These are phyloP conservation scores for Schizophyllum commune DNA, from an alignment of 1,284 basidiomycete genomes.

Conservation along the genomic window DNA sequence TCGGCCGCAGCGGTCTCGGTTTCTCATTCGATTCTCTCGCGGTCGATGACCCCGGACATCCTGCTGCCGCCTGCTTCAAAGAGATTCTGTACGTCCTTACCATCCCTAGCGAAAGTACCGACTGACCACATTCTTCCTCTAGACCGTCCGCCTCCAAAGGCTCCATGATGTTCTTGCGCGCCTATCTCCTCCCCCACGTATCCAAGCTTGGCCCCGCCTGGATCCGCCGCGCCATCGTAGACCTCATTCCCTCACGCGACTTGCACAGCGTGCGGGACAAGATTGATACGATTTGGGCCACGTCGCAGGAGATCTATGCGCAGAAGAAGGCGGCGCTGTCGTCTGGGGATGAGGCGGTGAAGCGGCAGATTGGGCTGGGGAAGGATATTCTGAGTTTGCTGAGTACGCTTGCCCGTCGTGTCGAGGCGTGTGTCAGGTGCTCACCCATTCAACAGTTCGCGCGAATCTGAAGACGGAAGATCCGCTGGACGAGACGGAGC, in stretches of 20 bases:
- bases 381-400: conserved; percentile 42
- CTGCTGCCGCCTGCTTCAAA: conserved; percentile 24
- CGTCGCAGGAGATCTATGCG: conserved; percentile 27
- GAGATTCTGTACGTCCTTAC: conserved; percentile 14
- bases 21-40: conserved; percentile 31
- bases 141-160: conserved; percentile 8
- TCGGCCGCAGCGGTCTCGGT: conserved; percentile 24
- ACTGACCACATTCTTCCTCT: no score
- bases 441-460: conserved; percentile 1
- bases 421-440: background rate
- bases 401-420: conserved; percentile 28
- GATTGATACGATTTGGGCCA: conserved; percentile 28
- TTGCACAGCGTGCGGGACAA: conserved; percentile 28
- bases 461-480: conserved; percentile 4
- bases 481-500: conserved; percentile 9
- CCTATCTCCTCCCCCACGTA: conserved; percentile 23
- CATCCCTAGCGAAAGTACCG: background rate
- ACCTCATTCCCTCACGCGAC: conserved; percentile 26
- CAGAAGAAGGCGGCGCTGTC: conserved; percentile 25
- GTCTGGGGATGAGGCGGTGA: conserved; percentile 22
- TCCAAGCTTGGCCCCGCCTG: conserved; percentile 25
- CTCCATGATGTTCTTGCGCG: conserved; percentile 15
- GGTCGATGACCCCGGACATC: conserved; percentile 17
- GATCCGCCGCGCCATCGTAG: conserved; percentile 27
- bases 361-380: conserved; percentile 28